Conservation (phyloP, 75 land plant genomes). For the Cryptomeria japonica region DNA sequence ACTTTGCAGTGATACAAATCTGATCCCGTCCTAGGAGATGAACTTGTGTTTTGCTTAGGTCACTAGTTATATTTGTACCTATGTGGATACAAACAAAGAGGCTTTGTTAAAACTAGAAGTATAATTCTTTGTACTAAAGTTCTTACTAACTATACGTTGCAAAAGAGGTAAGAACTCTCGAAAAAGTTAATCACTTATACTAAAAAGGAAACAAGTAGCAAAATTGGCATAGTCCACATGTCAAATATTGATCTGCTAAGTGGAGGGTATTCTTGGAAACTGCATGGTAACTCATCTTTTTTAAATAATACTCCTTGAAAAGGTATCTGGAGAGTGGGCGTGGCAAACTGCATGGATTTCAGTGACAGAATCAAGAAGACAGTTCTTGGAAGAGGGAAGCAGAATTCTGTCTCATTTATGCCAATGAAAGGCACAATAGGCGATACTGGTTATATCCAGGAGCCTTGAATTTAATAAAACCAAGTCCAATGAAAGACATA, state of each 20-base stretch:
- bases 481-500: conserved; percentile 37
- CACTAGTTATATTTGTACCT: not conserved
- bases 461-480: conserved; percentile 62
- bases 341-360: conserved; percentile 54
- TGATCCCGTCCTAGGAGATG: not conserved
- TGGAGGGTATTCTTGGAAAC: conserved; percentile 75
- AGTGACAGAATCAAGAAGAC: conserved; percentile 27
- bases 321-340: conserved; percentile 39
- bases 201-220: not conserved
- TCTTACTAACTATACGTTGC: not conserved
- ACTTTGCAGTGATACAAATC: not conserved
- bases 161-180: not conserved
- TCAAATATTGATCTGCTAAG: not conserved
- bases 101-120: not conserved
- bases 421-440: conserved; percentile 45
- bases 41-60: not conserved
- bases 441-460: conserved; percentile 72
- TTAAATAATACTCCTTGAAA: too few relatives aligned
- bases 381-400: conserved; percentile 80
- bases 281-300: conserved; percentile 77
- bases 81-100: not conserved
- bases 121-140: not conserved
- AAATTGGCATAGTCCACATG: not conserved
- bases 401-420: conserved; percentile 71
- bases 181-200: not conserved